A percentile compares a stretch with the other conserved stretches of the same genome.
These are phyloP conservation scores for Brassica carinata DNA, from an alignment of 345 rosid genomes.

Conservation along the genomic window DNA sequence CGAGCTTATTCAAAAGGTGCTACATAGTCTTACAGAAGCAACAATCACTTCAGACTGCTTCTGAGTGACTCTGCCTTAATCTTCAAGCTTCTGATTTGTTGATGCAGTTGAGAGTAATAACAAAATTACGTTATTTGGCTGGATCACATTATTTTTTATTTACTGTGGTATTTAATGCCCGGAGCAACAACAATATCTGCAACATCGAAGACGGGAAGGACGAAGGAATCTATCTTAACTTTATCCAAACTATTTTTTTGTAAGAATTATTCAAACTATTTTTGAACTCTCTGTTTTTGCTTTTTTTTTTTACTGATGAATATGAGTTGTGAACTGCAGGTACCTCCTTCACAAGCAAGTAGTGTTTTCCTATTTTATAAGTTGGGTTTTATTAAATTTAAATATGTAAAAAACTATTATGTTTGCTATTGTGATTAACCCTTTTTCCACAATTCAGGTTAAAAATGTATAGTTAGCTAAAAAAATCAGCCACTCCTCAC, in stretches of 20 bases:
- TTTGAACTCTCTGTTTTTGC: not conserved
- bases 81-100: too few species aligned
- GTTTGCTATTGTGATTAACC: not conserved
- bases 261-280: not conserved
- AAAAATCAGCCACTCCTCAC: not conserved
- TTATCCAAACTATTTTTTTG: not conserved
- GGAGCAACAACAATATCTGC: not conserved
- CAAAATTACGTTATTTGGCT: too few species aligned
- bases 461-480: not conserved
- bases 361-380: not conserved
- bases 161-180: not conserved
- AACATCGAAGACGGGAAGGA: not conserved
- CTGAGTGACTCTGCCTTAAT: too few species aligned
- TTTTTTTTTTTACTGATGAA: too few species aligned
- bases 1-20: slow-evolving; percentile 87
- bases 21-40: not conserved
- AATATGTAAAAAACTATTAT: too few species aligned
- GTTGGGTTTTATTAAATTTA: too few species aligned
- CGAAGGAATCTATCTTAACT: not conserved
- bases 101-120: too few species aligned
- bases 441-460: not conserved
- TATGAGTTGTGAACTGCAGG: not conserved
- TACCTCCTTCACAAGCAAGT: not conserved
- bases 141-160: not conserved
- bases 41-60: not conserved